Evolutionary conservation across 768 basidiomycete genomes (phyloP), one percentile per base, ranked within the genome.

Genomic region (Pholiota microspora): DNA sequence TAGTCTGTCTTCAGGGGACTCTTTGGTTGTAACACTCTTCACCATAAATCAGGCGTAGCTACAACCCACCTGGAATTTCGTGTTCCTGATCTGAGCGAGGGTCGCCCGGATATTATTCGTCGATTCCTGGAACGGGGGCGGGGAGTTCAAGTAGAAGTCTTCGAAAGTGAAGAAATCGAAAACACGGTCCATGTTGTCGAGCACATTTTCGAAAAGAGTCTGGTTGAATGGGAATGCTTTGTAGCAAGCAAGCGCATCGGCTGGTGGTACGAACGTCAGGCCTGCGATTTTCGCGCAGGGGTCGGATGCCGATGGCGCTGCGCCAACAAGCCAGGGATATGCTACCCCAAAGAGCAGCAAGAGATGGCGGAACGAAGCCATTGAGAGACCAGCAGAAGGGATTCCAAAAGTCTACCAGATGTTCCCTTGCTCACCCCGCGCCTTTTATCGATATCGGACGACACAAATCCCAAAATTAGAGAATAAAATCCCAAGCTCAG

Each of bases 211-310:
- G 31, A 77, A 73, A 12, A 83, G 64, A n/a, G 77, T 81, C 61
- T 81, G 79, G 56, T 80, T 80, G 69, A 81, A 82, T 0, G 80
- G 77, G 60, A 81, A 82, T 10, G 79, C 76, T 65, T 77, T 81
- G 62, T 79, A 67, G 62, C 84, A 86, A 0, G 83, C 80, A 34
- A 85, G 70, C 15, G 77, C 83, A 55, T 83, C 78, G 2, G 77
- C 71, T 10, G 85, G 82, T 9, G 68, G 70, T 7, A 75, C 78
- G 56, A 80, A 84, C 0, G 62, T 51, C 57, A 75, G 65, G n/a
- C 73, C 73, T 50, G 69, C 72, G 42, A 77, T 71, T 50, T 70
- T 71, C 8, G 61, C 67, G 55, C 75, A 77, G 28, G 74, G 73
- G 47, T 75, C 75, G 32, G 59, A 56, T 9, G 69, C 56, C 10